Base-by-base conservation (phyloP, 495 filamentous ascomycete species). In the Lophiotrema nucula region DNA sequence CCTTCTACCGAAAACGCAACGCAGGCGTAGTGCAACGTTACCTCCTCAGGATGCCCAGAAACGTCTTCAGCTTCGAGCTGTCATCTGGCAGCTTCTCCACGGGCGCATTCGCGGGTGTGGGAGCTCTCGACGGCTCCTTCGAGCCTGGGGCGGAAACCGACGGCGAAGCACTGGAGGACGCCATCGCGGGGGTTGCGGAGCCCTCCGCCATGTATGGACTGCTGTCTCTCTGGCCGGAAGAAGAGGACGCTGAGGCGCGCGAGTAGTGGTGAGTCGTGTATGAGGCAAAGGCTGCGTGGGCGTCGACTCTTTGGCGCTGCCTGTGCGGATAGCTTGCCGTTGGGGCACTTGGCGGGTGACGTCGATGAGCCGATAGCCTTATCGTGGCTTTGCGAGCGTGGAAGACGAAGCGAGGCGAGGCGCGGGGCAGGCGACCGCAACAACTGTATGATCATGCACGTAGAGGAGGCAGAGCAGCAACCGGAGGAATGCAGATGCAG, bases 1-100 rank as follows among this genome's bases (percentile, higher is more conserved):
- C n/a, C n/a, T n/a, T 12, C 43, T 6, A 43, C 39, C 18, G 39
- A 6, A 43, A 21, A 8, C 19, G 18, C 47, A 22, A 41, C 72
- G 79, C 35, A 21, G 18, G 2, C 12, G 35, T 16, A 42, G 54
- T 28, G 39, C 23, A 31, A 47, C 41, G 28, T 35, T 60, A 91
- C 87, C 87, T 92, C 68, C 85, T 81, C 53, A 96, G 72, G 53
- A 96, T 92, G 48, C 83, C 82, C 33, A 96, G 73, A 64, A 96
- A 92, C 0, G 87, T 92, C 70, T 82, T 86, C 47, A 96, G 76
- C 75, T 93, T 93, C 25, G 87, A 89, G 49, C 82, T 83, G 47
- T 95, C 89, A 73, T 90, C 89, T 42, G 85, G 81, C 19, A 77
- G 72, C 68, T 88, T 88, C 64, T 90, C 87, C 35, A 62, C 66